Conservation (phyloP, 768 basidiomycete genomes). For the Paxillus involutus region DNA sequence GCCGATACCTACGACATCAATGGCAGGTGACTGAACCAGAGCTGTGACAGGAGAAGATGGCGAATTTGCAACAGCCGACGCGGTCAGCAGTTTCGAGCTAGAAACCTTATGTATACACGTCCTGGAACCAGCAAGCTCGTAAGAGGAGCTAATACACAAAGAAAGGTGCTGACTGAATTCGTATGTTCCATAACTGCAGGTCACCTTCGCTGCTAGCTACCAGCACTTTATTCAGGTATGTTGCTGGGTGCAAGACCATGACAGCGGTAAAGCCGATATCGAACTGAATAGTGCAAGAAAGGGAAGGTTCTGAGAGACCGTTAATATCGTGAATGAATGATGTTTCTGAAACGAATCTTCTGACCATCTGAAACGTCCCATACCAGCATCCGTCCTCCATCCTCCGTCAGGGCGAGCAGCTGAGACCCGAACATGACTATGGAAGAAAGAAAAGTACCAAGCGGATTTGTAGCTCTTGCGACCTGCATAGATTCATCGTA, state of each 20-base stretch:
- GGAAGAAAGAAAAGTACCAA: constrained; percentile 57
- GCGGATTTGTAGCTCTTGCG: constrained; percentile 59
- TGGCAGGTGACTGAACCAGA: constrained; percentile 88
- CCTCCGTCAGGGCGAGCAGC: constrained; percentile 76
- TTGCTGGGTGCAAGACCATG: constrained; percentile 86
- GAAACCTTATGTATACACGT: constrained; percentile 82
- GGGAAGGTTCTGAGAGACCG: constrained; percentile 16
- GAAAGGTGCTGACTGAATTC: constrained; percentile 59
- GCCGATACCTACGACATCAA: constrained; percentile 95
- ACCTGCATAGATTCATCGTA: constrained; percentile 36
- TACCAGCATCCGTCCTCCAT: constrained; percentile 70
- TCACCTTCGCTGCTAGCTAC: constrained; percentile 79
- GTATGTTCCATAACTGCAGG: constrained; percentile 93
- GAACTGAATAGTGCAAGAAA: constrained; percentile 67
- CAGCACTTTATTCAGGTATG: constrained; percentile 94
- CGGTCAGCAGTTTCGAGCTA: constrained; percentile 49
- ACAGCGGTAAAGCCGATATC: constrained; percentile 85
- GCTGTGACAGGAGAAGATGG: constrained; percentile 61
- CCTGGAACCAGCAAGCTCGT: constrained; percentile 38
- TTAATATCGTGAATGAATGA: too few species aligned
- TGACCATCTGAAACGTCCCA: constrained; percentile 75
- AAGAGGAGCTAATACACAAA: neutral
- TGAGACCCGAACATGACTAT: constrained; percentile 81
- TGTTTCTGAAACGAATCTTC: constrained; percentile 20
- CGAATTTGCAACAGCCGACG: constrained; percentile 29